Conservation (phyloP, 2,329 filamentous ascomycete genomes). For the Clonostachys rosea region DNA sequence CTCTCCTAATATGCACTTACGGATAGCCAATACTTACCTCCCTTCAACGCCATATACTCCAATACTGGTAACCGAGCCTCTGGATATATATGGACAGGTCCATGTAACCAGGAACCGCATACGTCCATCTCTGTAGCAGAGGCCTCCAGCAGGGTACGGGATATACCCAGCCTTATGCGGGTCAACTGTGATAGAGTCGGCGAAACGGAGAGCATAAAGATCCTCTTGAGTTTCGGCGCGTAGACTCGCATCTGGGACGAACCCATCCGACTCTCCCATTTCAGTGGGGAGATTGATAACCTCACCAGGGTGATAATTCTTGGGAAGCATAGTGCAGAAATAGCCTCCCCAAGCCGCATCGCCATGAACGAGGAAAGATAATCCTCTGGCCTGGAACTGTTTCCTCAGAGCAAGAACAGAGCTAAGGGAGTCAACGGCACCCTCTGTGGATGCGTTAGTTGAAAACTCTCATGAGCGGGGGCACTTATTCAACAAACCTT, state of each 20-base stretch:
- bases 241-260: slow-evolving; percentile 26
- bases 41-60: slow-evolving; percentile 39
- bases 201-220: slow-evolving; percentile 27
- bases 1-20: no score
- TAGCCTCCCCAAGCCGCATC: slow-evolving; percentile 47
- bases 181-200: slow-evolving; percentile 41
- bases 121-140: slow-evolving; percentile 36
- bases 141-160: slow-evolving; percentile 35
- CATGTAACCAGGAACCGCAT: slow-evolving; percentile 38
- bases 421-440: slow-evolving; percentile 33
- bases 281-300: slow-evolving; percentile 16
- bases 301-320: slow-evolving; percentile 16
- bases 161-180: slow-evolving; percentile 42
- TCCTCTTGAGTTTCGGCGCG: slow-evolving; percentile 28
- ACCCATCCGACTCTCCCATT: slow-evolving; percentile 16
- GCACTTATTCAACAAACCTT: slow-evolving; percentile 15
- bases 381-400: slow-evolving; percentile 29
- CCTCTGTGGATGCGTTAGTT: slow-evolving; percentile 18
- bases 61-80: slow-evolving; percentile 29
- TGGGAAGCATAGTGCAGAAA: slow-evolving; percentile 36
- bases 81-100: slow-evolving; percentile 31
- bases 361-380: slow-evolving; percentile 39
- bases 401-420: slow-evolving; percentile 30
- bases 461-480: no score
- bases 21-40: slow-evolving; percentile 14